phyloP scores from a whole-genome alignment of 2,329 filamentous ascomycete species.

The Stemphylium lycopersici region DNA sequence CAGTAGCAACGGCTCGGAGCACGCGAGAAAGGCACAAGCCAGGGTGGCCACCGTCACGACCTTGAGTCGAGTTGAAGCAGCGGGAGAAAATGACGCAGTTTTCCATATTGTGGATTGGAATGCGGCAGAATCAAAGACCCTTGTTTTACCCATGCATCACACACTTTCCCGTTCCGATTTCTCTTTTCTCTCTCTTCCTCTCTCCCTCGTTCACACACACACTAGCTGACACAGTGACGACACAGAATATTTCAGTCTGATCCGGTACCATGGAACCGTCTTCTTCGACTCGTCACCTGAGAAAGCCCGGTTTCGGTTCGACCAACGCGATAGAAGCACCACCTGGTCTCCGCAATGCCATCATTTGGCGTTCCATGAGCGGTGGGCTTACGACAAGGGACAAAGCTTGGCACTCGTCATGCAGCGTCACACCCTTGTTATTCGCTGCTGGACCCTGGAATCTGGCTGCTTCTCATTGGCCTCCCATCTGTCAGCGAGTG shows the following conservation, averaged over 20 bases:
- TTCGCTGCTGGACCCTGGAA: slow-evolving; percentile 27
- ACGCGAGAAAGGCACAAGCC: slow-evolving; percentile 10
- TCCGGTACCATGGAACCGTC: slow-evolving; percentile 5
- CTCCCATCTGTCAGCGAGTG: slow-evolving; percentile 17
- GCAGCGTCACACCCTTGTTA: slow-evolving; percentile 14
- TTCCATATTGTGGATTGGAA: slow-evolving; percentile 23
- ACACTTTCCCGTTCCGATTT: slow-evolving; percentile 2
- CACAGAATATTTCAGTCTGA: slow-evolving; percentile 1
- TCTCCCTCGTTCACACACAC: too few species aligned
- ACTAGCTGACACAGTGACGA: slow-evolving; percentile 18
- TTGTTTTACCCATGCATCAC: slow-evolving; percentile 9
- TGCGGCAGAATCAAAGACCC: slow-evolving; percentile 33
- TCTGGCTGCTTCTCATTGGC: slow-evolving; percentile 11
- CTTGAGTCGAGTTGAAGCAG: slow-evolving; percentile 19
- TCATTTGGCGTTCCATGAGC: slow-evolving; percentile 22
- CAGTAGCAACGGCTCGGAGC: slow-evolving; percentile 37
- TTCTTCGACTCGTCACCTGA: slow-evolving; percentile 11
- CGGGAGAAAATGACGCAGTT: slow-evolving; percentile 36
- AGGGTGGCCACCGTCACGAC: slow-evolving; percentile 21
- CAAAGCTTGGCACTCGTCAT: slow-evolving; percentile 30
- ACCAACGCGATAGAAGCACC: slow-evolving; percentile 6
- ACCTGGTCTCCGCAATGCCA: slow-evolving; percentile 26
- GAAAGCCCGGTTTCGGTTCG: slow-evolving; percentile 5
- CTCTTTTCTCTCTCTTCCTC: neutral
- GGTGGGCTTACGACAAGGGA: slow-evolving; percentile 15